phyloP scores from a whole-genome alignment of 331 rosid genomes.

The Ulmus americana region DNA sequence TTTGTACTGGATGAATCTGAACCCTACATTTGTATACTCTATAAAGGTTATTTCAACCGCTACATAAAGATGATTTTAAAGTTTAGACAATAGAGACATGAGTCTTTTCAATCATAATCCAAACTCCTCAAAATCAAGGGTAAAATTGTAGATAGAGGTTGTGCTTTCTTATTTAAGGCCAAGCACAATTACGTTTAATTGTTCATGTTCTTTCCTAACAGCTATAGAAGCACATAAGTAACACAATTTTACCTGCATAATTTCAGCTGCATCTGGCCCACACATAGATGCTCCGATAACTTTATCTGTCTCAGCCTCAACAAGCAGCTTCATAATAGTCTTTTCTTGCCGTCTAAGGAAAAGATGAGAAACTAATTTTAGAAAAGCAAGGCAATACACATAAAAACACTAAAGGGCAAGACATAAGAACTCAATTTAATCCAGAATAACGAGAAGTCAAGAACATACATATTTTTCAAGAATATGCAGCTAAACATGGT shows the following conservation, averaged over 20 bases:
- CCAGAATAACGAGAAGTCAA: not conserved
- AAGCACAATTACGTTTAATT: no score
- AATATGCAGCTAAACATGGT: not conserved
- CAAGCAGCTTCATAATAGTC: constrained; percentile 85
- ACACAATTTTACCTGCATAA: constrained; percentile 60
- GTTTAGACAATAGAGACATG: not conserved
- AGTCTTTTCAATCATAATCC: no score
- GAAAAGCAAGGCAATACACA: not conserved
- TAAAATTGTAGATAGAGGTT: no score
- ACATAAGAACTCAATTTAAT: not conserved
- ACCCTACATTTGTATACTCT: not conserved
- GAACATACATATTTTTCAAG: not conserved
- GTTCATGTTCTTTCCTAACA: constrained; percentile 4
- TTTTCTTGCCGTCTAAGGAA: constrained; percentile 82
- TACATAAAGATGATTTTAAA: not conserved
- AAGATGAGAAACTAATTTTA: not conserved
- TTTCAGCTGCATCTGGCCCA: constrained; percentile 94
- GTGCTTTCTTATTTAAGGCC: no score
- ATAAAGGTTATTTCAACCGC: no score
- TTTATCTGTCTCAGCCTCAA: constrained; percentile 78
- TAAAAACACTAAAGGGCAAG: not conserved
- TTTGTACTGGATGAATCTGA: not conserved
- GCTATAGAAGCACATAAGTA: not conserved
- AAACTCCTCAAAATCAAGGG: no score
- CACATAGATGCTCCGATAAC: constrained; percentile 92